Evolutionary conservation across 2,329 filamentous ascomycete species (phyloP), one percentile per base, ranked within the genome.

Genomic region (Colletotrichum sp.): DNA sequence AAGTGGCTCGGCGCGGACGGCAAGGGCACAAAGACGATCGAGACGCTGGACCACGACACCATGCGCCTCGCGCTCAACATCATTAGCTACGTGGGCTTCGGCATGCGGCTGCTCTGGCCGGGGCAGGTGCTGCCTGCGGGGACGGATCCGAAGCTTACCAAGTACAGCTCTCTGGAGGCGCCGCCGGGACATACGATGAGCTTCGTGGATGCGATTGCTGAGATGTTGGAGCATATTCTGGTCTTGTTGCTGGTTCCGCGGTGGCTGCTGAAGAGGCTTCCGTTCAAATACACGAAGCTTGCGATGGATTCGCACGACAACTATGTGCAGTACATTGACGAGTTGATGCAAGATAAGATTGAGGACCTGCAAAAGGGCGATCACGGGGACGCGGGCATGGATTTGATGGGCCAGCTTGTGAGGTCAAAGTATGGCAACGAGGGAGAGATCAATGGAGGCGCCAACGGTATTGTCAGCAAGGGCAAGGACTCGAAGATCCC

Each of bases 1-100:
- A 86, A 88, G 64, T 95, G 93, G 92, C 84, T 90, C 7, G 86
- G 85, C 1, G 79, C 83, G 6, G 82, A 86, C 39, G 84, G 84
- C 21, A 57, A 73, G 21, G 72, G 68, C n/a, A 66, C 10, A 7
- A 34, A 71, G 60, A 91, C 91, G 0, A 86, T 95, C 28, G 83
- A 84, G 48, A 89, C 92, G 7, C 85, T 90, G 18, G 91, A 93
- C 55, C 85, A 87, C 28, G 93, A 95, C 78, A 92, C 93, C 1
- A 95, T 95, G 92, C 85, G 86, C 21, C 84, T 90, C 75, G 87
- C 88, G 21, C 85, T 91, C 69, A 89, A 91, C 79, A 89, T 91
- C 76, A 91, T 91, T 71, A 85, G 92, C 77, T 92, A 92, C 76
- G 93, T 95, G 71, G 95, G 94, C 0, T 96, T 96, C 81, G 94